phyloP scores from a whole-genome alignment of 768 basidiomycete species.

The Trametes meyenii region DNA sequence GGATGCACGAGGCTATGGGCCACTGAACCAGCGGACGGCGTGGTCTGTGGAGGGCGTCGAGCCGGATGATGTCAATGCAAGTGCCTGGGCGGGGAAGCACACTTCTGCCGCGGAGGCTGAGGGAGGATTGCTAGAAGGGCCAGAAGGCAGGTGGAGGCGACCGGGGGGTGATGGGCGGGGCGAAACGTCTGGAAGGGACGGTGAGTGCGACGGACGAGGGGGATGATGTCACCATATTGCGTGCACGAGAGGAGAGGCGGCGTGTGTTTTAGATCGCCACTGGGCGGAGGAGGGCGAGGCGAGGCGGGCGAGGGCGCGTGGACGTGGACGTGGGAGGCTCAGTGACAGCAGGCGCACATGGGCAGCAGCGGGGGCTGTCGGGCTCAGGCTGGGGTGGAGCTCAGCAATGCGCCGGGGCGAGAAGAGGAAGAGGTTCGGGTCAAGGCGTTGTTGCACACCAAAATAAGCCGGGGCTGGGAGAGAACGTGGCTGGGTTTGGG shows the following conservation, averaged over 20 bases:
- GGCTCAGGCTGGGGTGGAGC: background rate
- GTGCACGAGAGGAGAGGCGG: background rate
- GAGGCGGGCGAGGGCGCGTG: background rate
- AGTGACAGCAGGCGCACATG: constrained; percentile 10
- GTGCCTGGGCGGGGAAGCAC: background rate
- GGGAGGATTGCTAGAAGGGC: too few species aligned
- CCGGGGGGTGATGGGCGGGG: background rate
- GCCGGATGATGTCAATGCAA: constrained; percentile 4
- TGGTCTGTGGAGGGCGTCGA: too few species aligned
- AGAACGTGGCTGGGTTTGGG: constrained; percentile 7
- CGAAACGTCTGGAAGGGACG: constrained; percentile 5
- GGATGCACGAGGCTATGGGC: background rate
- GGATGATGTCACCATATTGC: constrained; percentile 13
- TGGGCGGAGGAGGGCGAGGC: background rate
- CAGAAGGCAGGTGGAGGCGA: background rate
- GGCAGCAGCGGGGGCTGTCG: background rate
- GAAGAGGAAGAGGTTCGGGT: background rate
- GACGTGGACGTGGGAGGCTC: constrained; percentile 11
- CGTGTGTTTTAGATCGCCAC: background rate
- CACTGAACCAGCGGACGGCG: background rate
- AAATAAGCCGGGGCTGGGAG: constrained; percentile 10
- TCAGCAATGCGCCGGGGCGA: background rate
- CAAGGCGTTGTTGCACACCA: background rate
- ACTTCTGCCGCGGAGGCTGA: background rate
- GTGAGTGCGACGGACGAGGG: background rate